Evolutionary conservation across 495 filamentous ascomycete genomes (phyloP).

Genomic region (Penicillium herquei): DNA sequence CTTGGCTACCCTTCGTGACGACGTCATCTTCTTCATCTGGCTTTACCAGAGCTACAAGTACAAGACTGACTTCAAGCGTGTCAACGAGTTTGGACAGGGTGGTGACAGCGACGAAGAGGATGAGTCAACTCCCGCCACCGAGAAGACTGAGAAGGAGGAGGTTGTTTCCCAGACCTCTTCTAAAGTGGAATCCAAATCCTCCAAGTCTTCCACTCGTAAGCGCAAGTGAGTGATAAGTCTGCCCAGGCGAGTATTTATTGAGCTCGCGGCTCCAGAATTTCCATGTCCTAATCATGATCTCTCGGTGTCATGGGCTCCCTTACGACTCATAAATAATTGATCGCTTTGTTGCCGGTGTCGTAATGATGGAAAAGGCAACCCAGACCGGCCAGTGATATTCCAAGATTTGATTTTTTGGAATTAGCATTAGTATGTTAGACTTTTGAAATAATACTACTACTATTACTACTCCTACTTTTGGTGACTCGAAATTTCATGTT

Average conservation of each 20-base stretch:
- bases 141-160: conserved; percentile 38
- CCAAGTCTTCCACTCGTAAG: conserved; percentile 33
- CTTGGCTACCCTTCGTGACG: conserved; percentile 90
- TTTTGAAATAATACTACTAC: background rate
- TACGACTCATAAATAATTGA: background rate
- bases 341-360: background rate
- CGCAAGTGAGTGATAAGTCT: conserved; percentile 33
- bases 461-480: too few relatives aligned
- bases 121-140: conserved; percentile 40
- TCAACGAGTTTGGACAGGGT: conserved; percentile 98
- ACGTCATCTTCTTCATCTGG: conserved; percentile 98
- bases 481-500: too few relatives aligned
- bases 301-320: background rate
- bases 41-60: conserved; percentile 95
- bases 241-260: background rate
- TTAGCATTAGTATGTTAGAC: background rate
- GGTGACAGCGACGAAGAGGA: conserved; percentile 77
- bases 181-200: conserved; percentile 30
- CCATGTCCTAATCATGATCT: background rate
- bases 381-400: background rate
- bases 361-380: background rate
- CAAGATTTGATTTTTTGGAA: background rate
- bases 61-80: conserved; percentile 84
- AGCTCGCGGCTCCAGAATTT: background rate
- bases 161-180: conserved; percentile 29